These are phyloP conservation scores for Fusarium austroafricanum DNA, from an alignment of 2,329 filamentous ascomycete species.

Conservation along the genomic window DNA sequence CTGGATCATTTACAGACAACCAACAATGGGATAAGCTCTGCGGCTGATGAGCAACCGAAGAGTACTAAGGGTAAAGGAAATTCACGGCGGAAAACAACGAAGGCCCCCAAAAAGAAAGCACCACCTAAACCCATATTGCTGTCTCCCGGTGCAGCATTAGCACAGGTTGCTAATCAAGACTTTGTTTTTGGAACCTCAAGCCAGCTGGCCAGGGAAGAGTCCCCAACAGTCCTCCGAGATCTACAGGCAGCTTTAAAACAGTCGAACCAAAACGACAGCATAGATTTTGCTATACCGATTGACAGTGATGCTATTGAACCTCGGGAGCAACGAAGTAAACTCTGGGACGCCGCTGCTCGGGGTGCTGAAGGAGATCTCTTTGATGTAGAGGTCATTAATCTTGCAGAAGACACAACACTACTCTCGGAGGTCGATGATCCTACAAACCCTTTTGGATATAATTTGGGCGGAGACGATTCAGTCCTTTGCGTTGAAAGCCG, in stretches of 20 bases:
- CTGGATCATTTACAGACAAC: constrained; percentile 55
- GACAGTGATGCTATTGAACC: constrained; percentile 54
- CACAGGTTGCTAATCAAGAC: constrained; percentile 75
- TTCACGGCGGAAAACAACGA: constrained; percentile 49
- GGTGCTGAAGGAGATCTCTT: constrained; percentile 73
- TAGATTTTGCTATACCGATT: constrained; percentile 55
- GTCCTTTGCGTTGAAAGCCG: neutral
- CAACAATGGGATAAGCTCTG: neutral
- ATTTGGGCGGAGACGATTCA: constrained; percentile 10
- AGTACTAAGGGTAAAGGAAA: constrained; percentile 51
- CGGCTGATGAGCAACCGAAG: constrained; percentile 10
- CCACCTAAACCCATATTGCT: constrained; percentile 66
- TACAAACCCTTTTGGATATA: constrained; percentile 56
- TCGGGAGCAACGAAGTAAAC: constrained; percentile 51
- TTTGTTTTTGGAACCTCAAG: constrained; percentile 90
- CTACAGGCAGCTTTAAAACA: constrained; percentile 70
- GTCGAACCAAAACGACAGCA: constrained; percentile 61
- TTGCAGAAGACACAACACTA: constrained; percentile 58
- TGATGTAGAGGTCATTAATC: constrained; percentile 70
- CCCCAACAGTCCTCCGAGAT: constrained; percentile 72
- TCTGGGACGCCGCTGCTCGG: constrained; percentile 79
- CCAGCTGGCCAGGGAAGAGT: constrained; percentile 79
- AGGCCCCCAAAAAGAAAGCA: constrained; percentile 54
- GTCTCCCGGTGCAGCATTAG: constrained; percentile 75
- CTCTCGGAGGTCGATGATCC: constrained; percentile 40